Conservation (phyloP, 2,329 filamentous ascomycete species). For the Cladosporium halotolerans region DNA sequence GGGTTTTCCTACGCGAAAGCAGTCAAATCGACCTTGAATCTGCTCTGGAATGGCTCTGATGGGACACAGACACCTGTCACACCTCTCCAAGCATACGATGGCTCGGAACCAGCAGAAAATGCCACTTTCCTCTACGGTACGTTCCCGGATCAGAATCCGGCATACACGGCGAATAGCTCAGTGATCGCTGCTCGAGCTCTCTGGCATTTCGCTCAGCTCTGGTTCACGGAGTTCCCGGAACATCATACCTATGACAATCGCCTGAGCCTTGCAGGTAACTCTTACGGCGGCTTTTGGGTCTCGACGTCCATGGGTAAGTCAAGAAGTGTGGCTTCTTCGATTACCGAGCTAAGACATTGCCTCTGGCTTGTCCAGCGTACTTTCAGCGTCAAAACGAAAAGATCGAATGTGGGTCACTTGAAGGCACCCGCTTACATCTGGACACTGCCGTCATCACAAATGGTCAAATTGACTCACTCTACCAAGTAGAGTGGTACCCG, state of each 20-base stretch:
- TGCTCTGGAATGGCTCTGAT: slow-evolving; percentile 32
- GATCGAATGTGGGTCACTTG: slow-evolving; percentile 33
- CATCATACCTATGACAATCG: slow-evolving; percentile 15
- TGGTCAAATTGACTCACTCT: slow-evolving; percentile 59
- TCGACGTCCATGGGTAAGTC: slow-evolving; percentile 43
- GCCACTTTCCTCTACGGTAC: slow-evolving; percentile 20
- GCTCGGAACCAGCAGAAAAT: slow-evolving; percentile 15
- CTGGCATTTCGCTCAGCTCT: slow-evolving; percentile 58
- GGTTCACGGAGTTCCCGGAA: slow-evolving; percentile 21
- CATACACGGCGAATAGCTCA: slow-evolving; percentile 15
- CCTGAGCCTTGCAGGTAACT: slow-evolving; percentile 20
- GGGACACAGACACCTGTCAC: slow-evolving; percentile 25
- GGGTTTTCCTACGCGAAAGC: slow-evolving; percentile 59
- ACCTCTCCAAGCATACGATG: slow-evolving; percentile 13
- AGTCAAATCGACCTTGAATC: slow-evolving; percentile 54
- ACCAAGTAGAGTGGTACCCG: slow-evolving; percentile 52
- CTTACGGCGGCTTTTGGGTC: slow-evolving; percentile 53
- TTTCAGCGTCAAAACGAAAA: slow-evolving; percentile 55
- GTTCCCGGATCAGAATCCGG: slow-evolving; percentile 15
- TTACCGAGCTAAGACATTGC: no score
- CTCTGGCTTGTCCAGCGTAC: slow-evolving; percentile 33
- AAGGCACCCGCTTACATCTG: slow-evolving; percentile 48
- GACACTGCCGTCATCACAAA: slow-evolving; percentile 61
- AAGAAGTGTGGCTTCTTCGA: neutral
- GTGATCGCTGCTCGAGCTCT: slow-evolving; percentile 36